Evolutionary conservation across 2,329 filamentous ascomycete genomes (phyloP).

Genomic region (Westerdykella ornata): DNA sequence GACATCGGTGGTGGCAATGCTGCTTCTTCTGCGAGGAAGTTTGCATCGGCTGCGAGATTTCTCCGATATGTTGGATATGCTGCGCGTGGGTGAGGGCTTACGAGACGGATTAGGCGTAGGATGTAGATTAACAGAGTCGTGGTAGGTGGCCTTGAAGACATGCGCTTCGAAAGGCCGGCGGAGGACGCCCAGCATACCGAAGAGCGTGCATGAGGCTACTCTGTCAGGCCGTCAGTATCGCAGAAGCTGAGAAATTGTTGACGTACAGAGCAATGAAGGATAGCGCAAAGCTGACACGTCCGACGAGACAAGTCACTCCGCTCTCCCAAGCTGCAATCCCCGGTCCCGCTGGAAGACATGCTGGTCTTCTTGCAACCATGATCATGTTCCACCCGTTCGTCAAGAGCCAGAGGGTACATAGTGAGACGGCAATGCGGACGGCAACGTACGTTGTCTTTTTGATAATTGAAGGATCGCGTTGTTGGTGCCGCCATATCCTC

Average conservation of each 20-base stretch:
- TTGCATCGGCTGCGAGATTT: conserved; percentile 7
- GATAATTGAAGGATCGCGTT: conserved; percentile 15
- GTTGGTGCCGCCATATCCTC: conserved; percentile 23
- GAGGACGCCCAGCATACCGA: conserved; percentile 28
- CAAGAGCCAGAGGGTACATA: conserved; percentile 35
- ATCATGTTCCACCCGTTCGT: conserved; percentile 38
- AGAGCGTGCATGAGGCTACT: conserved; percentile 26
- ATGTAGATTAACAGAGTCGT: conserved; percentile 6
- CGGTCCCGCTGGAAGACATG: conserved; percentile 21
- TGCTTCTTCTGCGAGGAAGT: conserved; percentile 15
- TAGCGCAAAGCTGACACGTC: conserved; percentile 26
- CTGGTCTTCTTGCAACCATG: conserved; percentile 31
- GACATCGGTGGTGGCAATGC: conserved; percentile 21
- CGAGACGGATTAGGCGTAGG: conserved; percentile 16
- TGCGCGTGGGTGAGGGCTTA: conserved; percentile 13
- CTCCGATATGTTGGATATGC: conserved; percentile 11
- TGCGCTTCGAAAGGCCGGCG: conserved; percentile 36
- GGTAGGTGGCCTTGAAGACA: conserved; percentile 15
- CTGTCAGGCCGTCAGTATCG: conserved; percentile 12
- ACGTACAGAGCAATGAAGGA: conserved; percentile 32
- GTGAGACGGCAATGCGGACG: conserved; percentile 24
- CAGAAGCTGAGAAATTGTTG: not conserved
- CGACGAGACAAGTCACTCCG: conserved; percentile 27
- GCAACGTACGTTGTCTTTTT: conserved; percentile 30
- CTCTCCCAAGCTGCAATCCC: conserved; percentile 27